Evolutionary conservation across 1,139 yeast species (phyloP).

Genomic region (Suhomyces chickasaworum): DNA sequence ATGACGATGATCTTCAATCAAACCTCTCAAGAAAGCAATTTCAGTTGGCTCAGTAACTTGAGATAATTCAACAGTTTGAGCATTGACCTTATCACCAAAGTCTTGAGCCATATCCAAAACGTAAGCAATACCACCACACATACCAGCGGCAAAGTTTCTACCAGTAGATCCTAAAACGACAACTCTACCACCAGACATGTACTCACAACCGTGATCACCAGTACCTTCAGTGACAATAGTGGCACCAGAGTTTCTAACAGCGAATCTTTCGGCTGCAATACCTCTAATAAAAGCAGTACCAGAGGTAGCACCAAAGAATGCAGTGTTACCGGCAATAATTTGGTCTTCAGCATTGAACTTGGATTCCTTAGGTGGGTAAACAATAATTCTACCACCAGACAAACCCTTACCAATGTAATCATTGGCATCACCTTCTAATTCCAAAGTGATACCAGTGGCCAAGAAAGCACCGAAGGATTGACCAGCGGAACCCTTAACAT

Average conservation of each 20-base stretch:
- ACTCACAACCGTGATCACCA: conserved; percentile 99
- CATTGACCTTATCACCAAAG: conserved; percentile 77
- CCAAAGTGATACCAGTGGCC: conserved; percentile 94
- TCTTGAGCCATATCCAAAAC: conserved; percentile 96
- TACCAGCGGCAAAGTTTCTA: conserved; percentile 97
- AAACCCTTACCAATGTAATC: conserved; percentile 98
- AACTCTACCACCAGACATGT: conserved; percentile 99
- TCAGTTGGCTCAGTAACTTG: conserved; percentile 83
- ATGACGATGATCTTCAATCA: conserved; percentile 93
- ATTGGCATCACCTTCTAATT: conserved; percentile 95
- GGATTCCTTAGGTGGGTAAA: conserved; percentile 86
- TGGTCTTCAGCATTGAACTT: conserved; percentile 93
- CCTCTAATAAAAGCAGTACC: conserved; percentile 95
- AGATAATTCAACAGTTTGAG: conserved; percentile 78
- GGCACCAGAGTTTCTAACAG: conserved; percentile 98
- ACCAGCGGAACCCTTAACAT: conserved; percentile 92
- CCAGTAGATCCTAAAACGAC: conserved; percentile 91
- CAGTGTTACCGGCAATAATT: conserved; percentile 95
- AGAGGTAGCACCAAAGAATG: conserved; percentile 96
- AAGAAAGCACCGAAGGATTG: conserved; percentile 98
- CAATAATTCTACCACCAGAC: conserved; percentile 91
- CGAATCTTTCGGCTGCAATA: conserved; percentile 97
- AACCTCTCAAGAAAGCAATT: conserved; percentile 90
- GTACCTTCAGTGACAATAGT: conserved; percentile 95
- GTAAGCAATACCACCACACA: conserved; percentile 99